Evolutionary conservation across 257 asterid species (phyloP), one percentile per base, ranked within the genome.

Genomic region (Cinchona pubescens): DNA sequence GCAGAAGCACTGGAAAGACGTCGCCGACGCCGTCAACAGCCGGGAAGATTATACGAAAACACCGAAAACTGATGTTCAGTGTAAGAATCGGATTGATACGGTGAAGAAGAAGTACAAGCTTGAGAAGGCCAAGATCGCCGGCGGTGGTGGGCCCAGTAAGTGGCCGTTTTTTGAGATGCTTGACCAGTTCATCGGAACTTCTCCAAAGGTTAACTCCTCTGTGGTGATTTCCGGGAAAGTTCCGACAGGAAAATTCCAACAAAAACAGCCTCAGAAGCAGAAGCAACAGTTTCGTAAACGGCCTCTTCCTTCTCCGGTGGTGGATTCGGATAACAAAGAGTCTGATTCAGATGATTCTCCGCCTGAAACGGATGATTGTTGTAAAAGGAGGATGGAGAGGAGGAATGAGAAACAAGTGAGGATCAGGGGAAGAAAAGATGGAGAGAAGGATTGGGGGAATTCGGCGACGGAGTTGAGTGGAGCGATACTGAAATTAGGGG

Each of bases 1-100:
- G 82, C 97, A 93, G 84, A 86, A 88, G 83, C 96, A 93, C 85
- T 91, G 98, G 98, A 86, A 87, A 56, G 94, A 93, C 3, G 97
- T 93, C 0, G 96, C 98, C 5, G 97, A 91, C 80, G 80, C 89
- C 53, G 98, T 93, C 21, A 74, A 85, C 77, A 69, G 89, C 78
- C 85, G 87, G 1, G 89, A 85, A 18, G 94, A 88, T 49, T 88
- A 83, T 75, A 71, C 71, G 1, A 91, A 87, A 79, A 73, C 89
- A 61, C 90, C 94, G 4, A 90, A 88, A 79, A 88, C 97, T 25
- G 97, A 93, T 80, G 78, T 91, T 68, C 98, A 93, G 92, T 93
- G 98, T 80, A 93, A 93, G 76, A 93, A 91, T 81, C 88, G 98
- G 66, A 91, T 93, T 38, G 98, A 93, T 73, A 93, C 98, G 16